Evolutionary conservation across 257 asterid species (phyloP), one percentile per base, ranked within the genome.

Genomic region (Petunia axillaris): DNA sequence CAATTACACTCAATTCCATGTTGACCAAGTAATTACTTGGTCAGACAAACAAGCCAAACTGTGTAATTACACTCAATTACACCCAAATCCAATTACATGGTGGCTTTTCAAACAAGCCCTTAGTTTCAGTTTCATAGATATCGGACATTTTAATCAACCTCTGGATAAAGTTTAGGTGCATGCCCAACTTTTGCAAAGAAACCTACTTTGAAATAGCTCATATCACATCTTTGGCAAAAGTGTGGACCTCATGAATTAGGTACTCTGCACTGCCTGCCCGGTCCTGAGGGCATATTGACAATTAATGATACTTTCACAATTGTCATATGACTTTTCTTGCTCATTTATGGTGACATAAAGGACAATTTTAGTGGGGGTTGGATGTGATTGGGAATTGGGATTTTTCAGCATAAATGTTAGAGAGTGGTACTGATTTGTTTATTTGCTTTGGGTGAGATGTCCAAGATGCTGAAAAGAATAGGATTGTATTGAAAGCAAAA

Each of bases 181-280:
- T 75, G 79, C 79, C 79, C 37, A 75, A 75, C 65, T 54, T 75
- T 75, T 54, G 14, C 79, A 75, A 54, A 54, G 65, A 75, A 75
- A 52, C 65, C 50, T 36, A 75, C 53, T 75, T 75, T 75, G 25
- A 7, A 62, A 75, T 78, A 48, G 58, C 5, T 46, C 2, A 40
- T 35, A 46, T 11, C 58, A 44, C 25, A 9, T 52, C 40, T 60
- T 44, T 62, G 74, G 60, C n/a, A 7, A 48, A 25, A 2, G 1
- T 52, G 81, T 36, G 75, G 64, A 16, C 75, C 81, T 39, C 62
- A 25, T 63, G 58, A 48, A 64, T 78, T 78, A 46, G 75, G 81
- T 35, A 78, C 46, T 52, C 44, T 53, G 55, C 44, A 52, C 63
- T 36, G 35, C 25, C 25, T 25, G 25, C 10, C 48, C 40, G 41